Conservation (phyloP, 495 filamentous ascomycete species). For the Sabuloglossum arenarium region DNA sequence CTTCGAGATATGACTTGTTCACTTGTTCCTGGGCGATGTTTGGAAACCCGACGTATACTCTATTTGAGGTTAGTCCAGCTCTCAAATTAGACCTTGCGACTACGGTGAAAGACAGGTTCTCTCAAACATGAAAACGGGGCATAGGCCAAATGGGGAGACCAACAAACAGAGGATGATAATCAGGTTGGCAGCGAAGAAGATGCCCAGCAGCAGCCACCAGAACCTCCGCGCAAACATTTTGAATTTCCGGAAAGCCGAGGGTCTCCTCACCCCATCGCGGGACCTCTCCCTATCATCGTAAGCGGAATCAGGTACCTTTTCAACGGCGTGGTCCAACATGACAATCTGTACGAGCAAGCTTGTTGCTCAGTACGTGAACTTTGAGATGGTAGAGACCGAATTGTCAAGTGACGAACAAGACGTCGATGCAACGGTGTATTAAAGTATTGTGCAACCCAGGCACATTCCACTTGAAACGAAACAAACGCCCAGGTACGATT, state of each 20-base stretch:
- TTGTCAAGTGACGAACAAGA: no score
- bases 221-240: constrained; percentile 32
- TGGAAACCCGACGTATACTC: constrained; percentile 52
- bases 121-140: not conserved
- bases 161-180: constrained; percentile 46
- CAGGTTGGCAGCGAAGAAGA: constrained; percentile 33
- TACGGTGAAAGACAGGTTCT: not conserved
- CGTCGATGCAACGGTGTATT: no score
- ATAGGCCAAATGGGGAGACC: constrained; percentile 16
- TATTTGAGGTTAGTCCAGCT: constrained; percentile 15
- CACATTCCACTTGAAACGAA: not conserved
- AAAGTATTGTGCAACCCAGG: not conserved
- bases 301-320: not conserved
- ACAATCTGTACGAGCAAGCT: not conserved
- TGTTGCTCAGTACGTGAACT: not conserved
- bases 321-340: not conserved
- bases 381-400: not conserved
- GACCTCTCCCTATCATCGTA: not conserved
- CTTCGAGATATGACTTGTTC: constrained; percentile 36
- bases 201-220: constrained; percentile 54
- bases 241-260: not conserved
- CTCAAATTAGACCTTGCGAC: not conserved
- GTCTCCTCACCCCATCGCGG: not conserved
- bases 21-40: constrained; percentile 49
- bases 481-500: not conserved